These are phyloP conservation scores for Neoscytalidium dimidiatum DNA, from an alignment of 2,329 filamentous ascomycete species.

Conservation along the genomic window DNA sequence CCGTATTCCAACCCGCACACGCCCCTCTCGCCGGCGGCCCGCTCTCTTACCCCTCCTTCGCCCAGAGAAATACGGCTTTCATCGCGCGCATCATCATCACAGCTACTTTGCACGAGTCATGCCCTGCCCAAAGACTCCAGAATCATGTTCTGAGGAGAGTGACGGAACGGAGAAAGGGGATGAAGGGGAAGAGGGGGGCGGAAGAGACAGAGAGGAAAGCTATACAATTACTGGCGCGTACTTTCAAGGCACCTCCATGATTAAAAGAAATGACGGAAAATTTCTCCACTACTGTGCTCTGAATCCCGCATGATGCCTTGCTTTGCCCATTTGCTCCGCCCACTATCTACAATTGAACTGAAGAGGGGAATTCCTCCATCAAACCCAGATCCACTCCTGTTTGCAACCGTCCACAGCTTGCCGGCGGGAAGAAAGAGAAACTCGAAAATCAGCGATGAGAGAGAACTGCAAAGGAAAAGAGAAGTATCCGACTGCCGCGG, in stretches of 20 bases:
- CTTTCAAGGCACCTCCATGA: constrained; percentile 9
- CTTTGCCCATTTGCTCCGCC: constrained; percentile 21
- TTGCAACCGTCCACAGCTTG: constrained; percentile 13
- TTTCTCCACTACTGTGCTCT: constrained; percentile 18
- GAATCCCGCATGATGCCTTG: constrained; percentile 19
- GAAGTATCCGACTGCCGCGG: constrained; percentile 1
- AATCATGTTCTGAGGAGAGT: background rate
- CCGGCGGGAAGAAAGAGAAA: background rate
- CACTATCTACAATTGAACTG: constrained; percentile 30
- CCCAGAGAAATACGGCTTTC: background rate
- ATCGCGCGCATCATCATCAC: constrained; percentile 1
- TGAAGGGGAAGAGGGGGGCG: background rate
- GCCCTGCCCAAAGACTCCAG: background rate
- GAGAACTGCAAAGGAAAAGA: background rate
- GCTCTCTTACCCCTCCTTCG: background rate
- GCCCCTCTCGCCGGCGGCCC: background rate
- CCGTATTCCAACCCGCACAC: background rate
- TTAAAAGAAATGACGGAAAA: constrained; percentile 1
- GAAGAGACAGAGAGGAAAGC: constrained; percentile 1
- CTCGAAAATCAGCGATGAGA: constrained; percentile 6
- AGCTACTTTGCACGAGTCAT: background rate
- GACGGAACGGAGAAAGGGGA: background rate
- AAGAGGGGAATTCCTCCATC: constrained; percentile 17
- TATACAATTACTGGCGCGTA: constrained; percentile 19
- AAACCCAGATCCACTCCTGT: constrained; percentile 16